Conservation (phyloP, 2,329 filamentous ascomycete genomes). For the Pseudogymnoascus sp. region DNA sequence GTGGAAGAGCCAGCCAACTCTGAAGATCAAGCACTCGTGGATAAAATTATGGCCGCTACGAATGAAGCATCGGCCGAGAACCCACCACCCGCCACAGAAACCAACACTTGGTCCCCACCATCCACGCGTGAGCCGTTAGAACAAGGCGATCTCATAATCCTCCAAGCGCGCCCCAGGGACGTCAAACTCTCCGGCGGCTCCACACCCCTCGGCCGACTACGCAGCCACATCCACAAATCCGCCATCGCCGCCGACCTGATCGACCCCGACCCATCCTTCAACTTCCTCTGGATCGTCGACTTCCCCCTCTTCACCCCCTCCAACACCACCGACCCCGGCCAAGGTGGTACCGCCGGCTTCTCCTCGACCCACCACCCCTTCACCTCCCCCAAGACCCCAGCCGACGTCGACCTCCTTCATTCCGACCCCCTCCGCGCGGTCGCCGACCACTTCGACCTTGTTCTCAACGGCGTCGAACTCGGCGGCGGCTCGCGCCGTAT, state of each 20-base stretch:
- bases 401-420: constrained; percentile 67
- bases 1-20: neutral
- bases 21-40: neutral
- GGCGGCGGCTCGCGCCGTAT: constrained; percentile 91
- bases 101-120: constrained; percentile 26
- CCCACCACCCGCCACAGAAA: constrained; percentile 20
- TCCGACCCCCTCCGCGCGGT: constrained; percentile 62
- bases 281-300: constrained; percentile 75
- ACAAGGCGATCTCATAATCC: constrained; percentile 69
- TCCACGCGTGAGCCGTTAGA: constrained; percentile 28
- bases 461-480: constrained; percentile 89
- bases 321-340: constrained; percentile 47
- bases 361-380: constrained; percentile 92
- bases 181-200: constrained; percentile 63
- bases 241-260: constrained; percentile 21
- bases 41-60: neutral
- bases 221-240: constrained; percentile 24
- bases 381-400: constrained; percentile 67
- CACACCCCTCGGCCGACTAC: constrained; percentile 36
- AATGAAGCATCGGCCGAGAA: constrained; percentile 13
- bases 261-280: constrained; percentile 36
- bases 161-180: constrained; percentile 66
- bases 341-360: constrained; percentile 73
- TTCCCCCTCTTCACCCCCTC: constrained; percentile 86
- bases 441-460: constrained; percentile 91